phyloP scores from a whole-genome alignment of 257 asterid genomes.

The Cruciata laevipes region DNA sequence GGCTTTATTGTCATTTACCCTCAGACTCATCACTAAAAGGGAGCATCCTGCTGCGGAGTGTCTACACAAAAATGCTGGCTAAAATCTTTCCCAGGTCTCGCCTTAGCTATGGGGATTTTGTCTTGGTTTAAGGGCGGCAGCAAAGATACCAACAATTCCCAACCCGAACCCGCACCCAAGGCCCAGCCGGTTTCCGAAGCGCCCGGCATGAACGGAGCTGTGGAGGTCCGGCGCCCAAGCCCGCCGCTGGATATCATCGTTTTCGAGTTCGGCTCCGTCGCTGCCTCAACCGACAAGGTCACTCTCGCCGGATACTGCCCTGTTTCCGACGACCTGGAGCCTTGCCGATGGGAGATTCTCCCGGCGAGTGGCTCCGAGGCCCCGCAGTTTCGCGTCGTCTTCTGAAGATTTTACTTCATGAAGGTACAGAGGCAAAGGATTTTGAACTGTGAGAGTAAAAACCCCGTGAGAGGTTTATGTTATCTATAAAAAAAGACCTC shows the following conservation, averaged over 20 bases:
- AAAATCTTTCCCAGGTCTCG: neutral
- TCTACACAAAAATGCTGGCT: neutral
- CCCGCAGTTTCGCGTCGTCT: slow-evolving; percentile 84
- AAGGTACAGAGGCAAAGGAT: neutral
- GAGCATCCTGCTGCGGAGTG: neutral
- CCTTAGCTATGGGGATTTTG: slow-evolving; percentile 6
- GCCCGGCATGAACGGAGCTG: slow-evolving; percentile 78
- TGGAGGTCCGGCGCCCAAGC: slow-evolving; percentile 55
- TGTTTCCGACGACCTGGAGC: slow-evolving; percentile 77
- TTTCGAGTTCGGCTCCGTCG: slow-evolving; percentile 77
- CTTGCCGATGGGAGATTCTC: slow-evolving; percentile 85
- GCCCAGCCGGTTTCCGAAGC: slow-evolving; percentile 27
- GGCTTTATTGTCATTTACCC: slow-evolving; percentile 2
- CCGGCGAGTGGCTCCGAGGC: slow-evolving; percentile 71
- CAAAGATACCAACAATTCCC: slow-evolving; percentile 11
- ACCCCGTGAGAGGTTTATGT: neutral
- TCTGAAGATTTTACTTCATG: slow-evolving; percentile 22
- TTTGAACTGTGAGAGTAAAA: slow-evolving; percentile 9
- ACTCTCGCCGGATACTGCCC: slow-evolving; percentile 81
- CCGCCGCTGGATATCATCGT: slow-evolving; percentile 41
- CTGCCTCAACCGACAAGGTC: slow-evolving; percentile 69
- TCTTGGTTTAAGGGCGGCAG: slow-evolving; percentile 27
- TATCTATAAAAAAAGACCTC: neutral
- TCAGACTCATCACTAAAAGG: neutral
- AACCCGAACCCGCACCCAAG: slow-evolving; percentile 25